Evolutionary conservation across 2,329 filamentous ascomycete species (phyloP).

Genomic region (Phaeosphaeria sp.): DNA sequence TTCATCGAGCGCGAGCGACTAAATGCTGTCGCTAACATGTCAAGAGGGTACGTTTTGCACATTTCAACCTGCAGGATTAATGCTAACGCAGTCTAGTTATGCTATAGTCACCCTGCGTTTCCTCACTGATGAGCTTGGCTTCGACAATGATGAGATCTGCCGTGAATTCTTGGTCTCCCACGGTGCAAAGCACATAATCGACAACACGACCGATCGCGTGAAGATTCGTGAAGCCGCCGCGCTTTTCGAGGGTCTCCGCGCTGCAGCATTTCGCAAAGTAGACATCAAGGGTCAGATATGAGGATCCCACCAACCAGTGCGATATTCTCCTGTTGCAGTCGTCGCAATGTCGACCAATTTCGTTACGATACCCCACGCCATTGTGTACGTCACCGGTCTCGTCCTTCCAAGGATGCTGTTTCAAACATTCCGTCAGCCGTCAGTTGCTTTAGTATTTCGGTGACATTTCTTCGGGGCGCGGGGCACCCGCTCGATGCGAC

Average conservation of each 20-base stretch:
- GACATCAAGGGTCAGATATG: conserved; percentile 98
- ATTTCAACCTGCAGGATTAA: background rate
- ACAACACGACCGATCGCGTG: conserved; percentile 69
- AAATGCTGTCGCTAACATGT: conserved; percentile 87
- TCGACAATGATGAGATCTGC: conserved; percentile 90
- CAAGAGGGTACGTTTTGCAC: conserved; percentile 78
- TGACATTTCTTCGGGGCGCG: conserved; percentile 36
- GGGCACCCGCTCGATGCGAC: conserved; percentile 39
- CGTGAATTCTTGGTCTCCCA: conserved; percentile 89
- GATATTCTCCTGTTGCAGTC: conserved; percentile 8
- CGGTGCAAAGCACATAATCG: conserved; percentile 75
- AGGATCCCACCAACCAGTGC: conserved; percentile 48
- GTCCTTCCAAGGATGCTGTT: conserved; percentile 16
- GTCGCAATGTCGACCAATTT: conserved; percentile 15
- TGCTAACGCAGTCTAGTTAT: conserved; percentile 73
- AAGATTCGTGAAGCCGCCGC: conserved; percentile 67
- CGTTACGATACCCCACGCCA: conserved; percentile 31
- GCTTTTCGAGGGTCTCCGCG: conserved; percentile 76
- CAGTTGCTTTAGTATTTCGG: conserved; percentile 30
- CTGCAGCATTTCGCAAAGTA: conserved; percentile 80
- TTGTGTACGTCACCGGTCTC: conserved; percentile 28
- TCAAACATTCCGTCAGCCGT: conserved; percentile 31
- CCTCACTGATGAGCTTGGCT: conserved; percentile 93
- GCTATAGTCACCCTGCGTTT: conserved; percentile 90
- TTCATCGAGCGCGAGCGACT: conserved; percentile 94